Base-by-base conservation (phyloP, 208 protist genomes). In the Wallacemonas sp. region DNA sequence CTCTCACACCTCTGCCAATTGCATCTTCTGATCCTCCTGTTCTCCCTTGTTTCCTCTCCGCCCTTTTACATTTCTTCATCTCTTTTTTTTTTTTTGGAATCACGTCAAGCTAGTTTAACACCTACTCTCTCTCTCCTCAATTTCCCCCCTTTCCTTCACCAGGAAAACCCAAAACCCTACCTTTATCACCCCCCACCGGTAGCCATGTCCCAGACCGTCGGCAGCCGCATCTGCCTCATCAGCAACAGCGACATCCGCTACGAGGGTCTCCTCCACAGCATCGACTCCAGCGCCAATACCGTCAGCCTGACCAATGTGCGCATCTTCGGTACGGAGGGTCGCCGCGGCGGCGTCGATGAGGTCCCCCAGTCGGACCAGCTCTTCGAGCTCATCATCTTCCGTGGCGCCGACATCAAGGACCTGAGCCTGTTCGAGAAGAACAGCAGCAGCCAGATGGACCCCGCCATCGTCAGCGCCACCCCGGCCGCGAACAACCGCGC, bases 211-310 rank as follows among this genome's bases (percentile, higher is more conserved):
- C 61, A 39, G 16, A 49, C 74, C 3, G 34, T 92, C 72, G 88
- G 92, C 36, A 85, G 80, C 66, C 57, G 69, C 34, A 94, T 96
- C 48, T 74, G 72, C 48, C 76, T 96, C 38, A 91, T 92, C 77
- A 96, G 89, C 74, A 94, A 92, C 65, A 87, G 80, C 57, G 75
- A 90, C 54, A 96, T 95, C 60, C 85, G 92, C 55, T 97, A 95
- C 65, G 92, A 93, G 80, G 89, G 92, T 41, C 68, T 78, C 21
- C 71, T 97, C 21, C 74, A 87, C 70, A 65, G 69, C 54, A 85
- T 96, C 68, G 81, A 94, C 81, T 60, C 78, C 30, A 57, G 66
- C 0, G 79, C 80, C 19, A 95, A 96, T 78, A 96, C 88, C 32
- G 88, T 96, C 23, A 90, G 80, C 67, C 78, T 96, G 16, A 80